A percentile compares a stretch with the other conserved stretches of the same genome.
These are phyloP conservation scores for Monosporascus ibericus DNA, from an alignment of 2,329 filamentous ascomycete genomes.

Conservation along the genomic window DNA sequence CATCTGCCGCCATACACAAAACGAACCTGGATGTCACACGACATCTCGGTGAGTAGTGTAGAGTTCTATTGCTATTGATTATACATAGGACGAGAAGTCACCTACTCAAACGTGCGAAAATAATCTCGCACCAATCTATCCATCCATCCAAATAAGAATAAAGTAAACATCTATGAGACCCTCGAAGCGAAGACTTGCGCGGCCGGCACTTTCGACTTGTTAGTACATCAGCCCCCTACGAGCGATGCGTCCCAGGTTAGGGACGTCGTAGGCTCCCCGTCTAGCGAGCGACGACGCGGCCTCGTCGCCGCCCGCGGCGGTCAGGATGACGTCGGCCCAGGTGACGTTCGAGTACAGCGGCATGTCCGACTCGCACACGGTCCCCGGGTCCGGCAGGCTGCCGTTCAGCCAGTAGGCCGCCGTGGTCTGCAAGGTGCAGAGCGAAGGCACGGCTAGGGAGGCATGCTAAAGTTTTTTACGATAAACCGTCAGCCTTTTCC, in stretches of 20 bases:
- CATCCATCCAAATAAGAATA: too few relatives aligned
- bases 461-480: conserved; percentile 10
- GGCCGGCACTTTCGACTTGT: neutral
- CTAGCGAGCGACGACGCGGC: neutral
- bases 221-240: neutral
- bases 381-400: conserved; percentile 25
- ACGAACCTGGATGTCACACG: too few relatives aligned
- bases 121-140: too few relatives aligned
- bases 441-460: conserved; percentile 21
- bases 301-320: conserved; percentile 7
- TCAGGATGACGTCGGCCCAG: conserved; percentile 8
- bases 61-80: too few relatives aligned
- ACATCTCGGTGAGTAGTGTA: too few relatives aligned
- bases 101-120: too few relatives aligned
- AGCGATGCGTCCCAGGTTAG: neutral
- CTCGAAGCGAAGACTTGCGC: too few relatives aligned
- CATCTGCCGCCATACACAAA: too few relatives aligned
- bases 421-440: conserved; percentile 23
- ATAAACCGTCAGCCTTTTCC: too few relatives aligned
- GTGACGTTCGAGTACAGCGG: conserved; percentile 7
- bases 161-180: too few relatives aligned
- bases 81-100: too few relatives aligned
- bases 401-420: conserved; percentile 28
- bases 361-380: conserved; percentile 21
- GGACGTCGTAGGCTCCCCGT: neutral